Conservation (phyloP, 495 filamentous ascomycete species). For the Talaromyces stipitatus region DNA sequence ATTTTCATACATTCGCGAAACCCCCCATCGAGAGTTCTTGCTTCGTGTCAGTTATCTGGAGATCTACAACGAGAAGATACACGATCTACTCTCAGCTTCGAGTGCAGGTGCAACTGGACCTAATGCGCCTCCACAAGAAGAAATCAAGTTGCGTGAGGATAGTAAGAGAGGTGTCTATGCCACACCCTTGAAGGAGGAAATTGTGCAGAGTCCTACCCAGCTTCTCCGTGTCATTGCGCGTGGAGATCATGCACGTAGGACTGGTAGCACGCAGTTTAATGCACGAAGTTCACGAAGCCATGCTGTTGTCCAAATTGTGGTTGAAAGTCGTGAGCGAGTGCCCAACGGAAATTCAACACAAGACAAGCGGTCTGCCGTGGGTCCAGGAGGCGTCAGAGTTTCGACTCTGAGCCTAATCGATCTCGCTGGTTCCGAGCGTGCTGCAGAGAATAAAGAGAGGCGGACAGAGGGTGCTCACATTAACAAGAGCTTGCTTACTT, state of each 20-base stretch:
- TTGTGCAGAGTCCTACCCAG: constrained; percentile 95
- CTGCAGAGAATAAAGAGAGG: constrained; percentile 90
- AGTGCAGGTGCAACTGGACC: constrained; percentile 39
- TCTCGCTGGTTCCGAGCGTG: constrained; percentile 90
- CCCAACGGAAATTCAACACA: constrained; percentile 41
- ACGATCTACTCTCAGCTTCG: constrained; percentile 80
- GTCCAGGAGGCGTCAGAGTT: constrained; percentile 87
- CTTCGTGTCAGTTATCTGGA: constrained; percentile 96
- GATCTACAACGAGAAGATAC: constrained; percentile 97
- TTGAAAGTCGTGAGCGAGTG: constrained; percentile 86
- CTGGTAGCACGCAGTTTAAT: constrained; percentile 93
- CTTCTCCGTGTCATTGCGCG: constrained; percentile 90
- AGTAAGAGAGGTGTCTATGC: constrained; percentile 95
- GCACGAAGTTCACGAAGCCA: constrained; percentile 93
- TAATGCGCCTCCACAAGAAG: constrained; percentile 55
- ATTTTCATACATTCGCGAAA: constrained; percentile 97
- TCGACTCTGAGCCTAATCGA: constrained; percentile 94
- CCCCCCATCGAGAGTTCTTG: constrained; percentile 87
- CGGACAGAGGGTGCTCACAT: constrained; percentile 95
- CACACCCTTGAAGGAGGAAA: constrained; percentile 93
- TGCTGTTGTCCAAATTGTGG: constrained; percentile 96
- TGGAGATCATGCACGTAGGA: constrained; percentile 83
- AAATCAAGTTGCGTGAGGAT: constrained; percentile 95
- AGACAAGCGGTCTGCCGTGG: constrained; percentile 69
- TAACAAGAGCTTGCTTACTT: constrained; percentile 92